phyloP scores from a whole-genome alignment of 2,329 filamentous ascomycete genomes.

The Epichloe scottii region DNA sequence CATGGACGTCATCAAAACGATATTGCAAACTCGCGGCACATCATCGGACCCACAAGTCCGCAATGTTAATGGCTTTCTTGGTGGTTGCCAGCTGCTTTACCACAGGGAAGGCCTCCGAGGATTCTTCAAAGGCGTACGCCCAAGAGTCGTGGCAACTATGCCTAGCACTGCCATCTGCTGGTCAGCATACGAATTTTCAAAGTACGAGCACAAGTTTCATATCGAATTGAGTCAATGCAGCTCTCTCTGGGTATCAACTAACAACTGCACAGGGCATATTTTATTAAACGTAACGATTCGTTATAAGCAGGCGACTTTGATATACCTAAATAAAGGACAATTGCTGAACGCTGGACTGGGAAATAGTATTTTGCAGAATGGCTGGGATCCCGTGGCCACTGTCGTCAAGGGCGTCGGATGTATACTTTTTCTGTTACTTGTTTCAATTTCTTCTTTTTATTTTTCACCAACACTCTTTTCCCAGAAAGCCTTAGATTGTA shows the following conservation, averaged over 20 bases:
- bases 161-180: constrained; percentile 99
- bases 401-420: background rate
- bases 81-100: constrained; percentile 71
- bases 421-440: background rate
- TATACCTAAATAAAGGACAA: background rate
- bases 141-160: constrained; percentile 90
- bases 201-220: constrained; percentile 63
- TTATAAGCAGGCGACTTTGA: constrained; percentile 15
- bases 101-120: constrained; percentile 71
- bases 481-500: background rate
- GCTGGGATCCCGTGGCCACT: background rate
- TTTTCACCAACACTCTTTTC: background rate
- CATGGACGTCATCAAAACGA: constrained; percentile 95
- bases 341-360: background rate
- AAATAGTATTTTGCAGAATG: background rate
- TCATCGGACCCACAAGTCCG: constrained; percentile 70
- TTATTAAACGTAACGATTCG: constrained; percentile 40
- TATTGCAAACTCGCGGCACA: constrained; percentile 84
- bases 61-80: constrained; percentile 68
- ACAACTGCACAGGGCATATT: constrained; percentile 37
- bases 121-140: constrained; percentile 87
- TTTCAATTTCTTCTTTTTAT: background rate
- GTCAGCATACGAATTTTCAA: constrained; percentile 62
- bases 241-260: constrained; percentile 9
- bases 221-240: constrained; percentile 55